phyloP scores from a whole-genome alignment of 495 filamentous ascomycete species.

The Tuber calosporum region DNA sequence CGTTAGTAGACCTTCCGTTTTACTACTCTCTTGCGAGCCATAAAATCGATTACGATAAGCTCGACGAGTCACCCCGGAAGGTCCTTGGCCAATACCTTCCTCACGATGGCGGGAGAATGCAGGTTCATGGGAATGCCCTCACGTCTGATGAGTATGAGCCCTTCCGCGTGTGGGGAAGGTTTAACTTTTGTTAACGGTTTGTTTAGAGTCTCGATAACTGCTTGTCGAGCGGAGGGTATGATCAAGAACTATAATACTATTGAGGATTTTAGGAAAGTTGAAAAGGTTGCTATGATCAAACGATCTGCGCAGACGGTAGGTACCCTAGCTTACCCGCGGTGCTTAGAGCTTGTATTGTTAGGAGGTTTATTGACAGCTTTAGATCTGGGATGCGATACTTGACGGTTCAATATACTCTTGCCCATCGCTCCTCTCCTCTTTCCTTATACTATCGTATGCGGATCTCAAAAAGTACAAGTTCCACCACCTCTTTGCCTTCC shows the following conservation, averaged over 20 bases:
- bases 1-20: conserved; percentile 91
- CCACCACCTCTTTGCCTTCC: conserved; percentile 90
- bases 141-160: conserved; percentile 63
- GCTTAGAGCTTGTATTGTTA: conserved; percentile 8
- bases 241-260: conserved; percentile 96
- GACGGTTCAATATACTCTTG: conserved; percentile 93
- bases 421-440: conserved; percentile 81
- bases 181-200: conserved; percentile 19
- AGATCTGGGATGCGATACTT: conserved; percentile 96
- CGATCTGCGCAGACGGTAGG: conserved; percentile 68
- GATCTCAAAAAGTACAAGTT: conserved; percentile 95
- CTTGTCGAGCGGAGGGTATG: conserved; percentile 79
- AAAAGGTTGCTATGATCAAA: conserved; percentile 64
- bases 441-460: conserved; percentile 83
- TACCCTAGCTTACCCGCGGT: not conserved
- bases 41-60: conserved; percentile 94
- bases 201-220: conserved; percentile 60
- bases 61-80: conserved; percentile 80
- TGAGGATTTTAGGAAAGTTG: conserved; percentile 75
- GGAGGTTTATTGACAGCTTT: conserved; percentile 1
- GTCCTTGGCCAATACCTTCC: conserved; percentile 88
- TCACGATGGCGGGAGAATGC: conserved; percentile 70
- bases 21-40: conserved; percentile 78
- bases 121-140: conserved; percentile 78
- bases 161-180: conserved; percentile 39